Conservation (phyloP, 345 rosid genomes). For the Syzygium grande region DNA sequence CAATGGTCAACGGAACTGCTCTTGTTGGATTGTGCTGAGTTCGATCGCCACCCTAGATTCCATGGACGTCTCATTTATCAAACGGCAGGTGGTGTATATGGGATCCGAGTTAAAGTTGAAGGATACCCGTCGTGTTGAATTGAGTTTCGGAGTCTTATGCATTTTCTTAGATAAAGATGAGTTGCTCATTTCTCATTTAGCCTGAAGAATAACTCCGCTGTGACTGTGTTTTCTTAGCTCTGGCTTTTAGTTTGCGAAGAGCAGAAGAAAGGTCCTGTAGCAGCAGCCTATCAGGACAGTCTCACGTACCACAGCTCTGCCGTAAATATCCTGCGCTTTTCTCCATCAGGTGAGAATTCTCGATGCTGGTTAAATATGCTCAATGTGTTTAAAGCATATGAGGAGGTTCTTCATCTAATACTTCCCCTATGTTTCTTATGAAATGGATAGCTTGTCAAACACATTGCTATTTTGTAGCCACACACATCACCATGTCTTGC, state of each 20-base stretch:
- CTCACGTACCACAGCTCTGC: conserved; percentile 77
- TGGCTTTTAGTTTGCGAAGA: conserved; percentile 58
- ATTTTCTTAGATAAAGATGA: not conserved
- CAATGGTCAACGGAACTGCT: not conserved
- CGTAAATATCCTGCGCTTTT: conserved; percentile 74
- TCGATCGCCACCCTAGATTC: not conserved
- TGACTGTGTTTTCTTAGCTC: conserved; percentile 28
- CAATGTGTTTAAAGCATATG: not conserved
- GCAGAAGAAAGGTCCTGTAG: conserved; percentile 61
- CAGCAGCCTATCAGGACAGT: conserved; percentile 67
- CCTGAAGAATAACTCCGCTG: not conserved
- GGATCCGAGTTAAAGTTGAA: not conserved
- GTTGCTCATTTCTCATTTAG: not conserved
- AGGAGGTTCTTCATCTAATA: not conserved
- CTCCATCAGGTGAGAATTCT: conserved; percentile 57
- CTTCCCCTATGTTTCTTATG: not conserved
- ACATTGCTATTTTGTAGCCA: not conserved
- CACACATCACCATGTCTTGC: not conserved
- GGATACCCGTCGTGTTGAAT: not conserved
- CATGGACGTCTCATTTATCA: not conserved
- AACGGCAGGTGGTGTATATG: not conserved
- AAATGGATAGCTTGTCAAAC: not conserved
- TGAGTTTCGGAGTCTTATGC: not conserved
- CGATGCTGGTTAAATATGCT: not conserved
- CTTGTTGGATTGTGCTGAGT: not conserved